Base-by-base conservation (phyloP, 2,329 filamentous ascomycete genomes). In the Teratosphaeria pseudoeucalypti region DNA sequence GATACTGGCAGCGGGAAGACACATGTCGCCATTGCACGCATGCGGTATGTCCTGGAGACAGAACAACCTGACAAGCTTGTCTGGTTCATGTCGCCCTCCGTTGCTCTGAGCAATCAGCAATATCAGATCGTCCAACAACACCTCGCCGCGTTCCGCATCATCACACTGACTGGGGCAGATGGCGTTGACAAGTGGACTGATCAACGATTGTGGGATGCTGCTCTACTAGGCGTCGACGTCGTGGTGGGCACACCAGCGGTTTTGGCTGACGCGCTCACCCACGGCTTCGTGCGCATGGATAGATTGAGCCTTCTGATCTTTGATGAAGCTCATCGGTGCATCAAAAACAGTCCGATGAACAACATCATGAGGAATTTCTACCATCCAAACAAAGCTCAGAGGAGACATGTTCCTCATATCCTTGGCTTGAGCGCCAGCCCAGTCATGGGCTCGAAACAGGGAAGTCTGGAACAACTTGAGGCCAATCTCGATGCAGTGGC, bases 361-460 rank as follows among this genome's bases (percentile, higher is more conserved):
- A 81, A 77, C 47, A 87, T 95, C 37, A 92, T 95, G 88, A 76
- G 74, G 32, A 76, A 84, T 34, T 86, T 88, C 64, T 95, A 95
- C 67, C 82, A 84, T 62, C 75, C 77, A 32, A 60, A 63, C 14
- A 72, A 70, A 19, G 63, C 58, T 0, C 63, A 59, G 1, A 78
- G 77, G 0, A 61, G 71, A 0, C 47, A 62, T 0, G 72, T 83
- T 1, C 91, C 91, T 0, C 77, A 79, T 23, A 86, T 96, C 32
- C 76, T 96, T 5, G 91, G 90, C 0, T 77, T 96, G 27, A 92
- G 87, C 6, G 91, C 91, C 0, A 95, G 88, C 62, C 90, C 90
- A 0, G 81, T 89, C 3, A 84, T 87, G 64, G 82, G 78, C 58
- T 83, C 81, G 1, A 80, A 80, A 16, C 70, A 79, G 1, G 73